Conservation (phyloP, 2,329 filamentous ascomycete species). For the Aspergillus cejpii region DNA sequence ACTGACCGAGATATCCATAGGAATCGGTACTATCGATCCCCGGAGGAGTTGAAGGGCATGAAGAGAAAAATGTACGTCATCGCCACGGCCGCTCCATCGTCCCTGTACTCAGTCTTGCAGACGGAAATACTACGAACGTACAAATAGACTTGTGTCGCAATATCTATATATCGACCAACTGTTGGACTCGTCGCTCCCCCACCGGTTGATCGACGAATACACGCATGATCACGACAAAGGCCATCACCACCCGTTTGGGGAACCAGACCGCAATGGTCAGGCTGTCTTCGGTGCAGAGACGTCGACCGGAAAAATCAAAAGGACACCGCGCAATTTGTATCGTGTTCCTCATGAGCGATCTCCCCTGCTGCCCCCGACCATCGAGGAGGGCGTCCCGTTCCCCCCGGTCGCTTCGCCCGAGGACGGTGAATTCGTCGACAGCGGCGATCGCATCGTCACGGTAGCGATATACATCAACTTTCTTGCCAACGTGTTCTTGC, state of each 20-base stretch:
- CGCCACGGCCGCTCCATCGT: not conserved
- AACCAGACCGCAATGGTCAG: constrained; percentile 32
- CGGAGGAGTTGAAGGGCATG: constrained; percentile 66
- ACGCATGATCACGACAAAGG: constrained; percentile 46
- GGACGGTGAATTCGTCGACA: constrained; percentile 51
- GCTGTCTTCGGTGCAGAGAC: constrained; percentile 29
- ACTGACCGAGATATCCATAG: constrained; percentile 19
- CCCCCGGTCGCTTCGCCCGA: constrained; percentile 44
- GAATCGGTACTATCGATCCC: constrained; percentile 77
- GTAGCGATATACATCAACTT: constrained; percentile 84
- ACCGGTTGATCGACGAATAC: constrained; percentile 87
- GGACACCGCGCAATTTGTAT: constrained; percentile 82
- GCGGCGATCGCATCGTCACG: constrained; percentile 68
- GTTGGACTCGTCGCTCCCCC: constrained; percentile 85
- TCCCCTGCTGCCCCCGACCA: constrained; percentile 19
- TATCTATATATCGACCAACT: constrained; percentile 90
- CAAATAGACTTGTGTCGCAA: constrained; percentile 80
- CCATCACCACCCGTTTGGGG: constrained; percentile 23
- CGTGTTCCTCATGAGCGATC: constrained; percentile 48
- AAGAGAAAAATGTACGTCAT: constrained; percentile 58
- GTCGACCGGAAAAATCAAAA: constrained; percentile 48
- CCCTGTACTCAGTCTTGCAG: constrained; percentile 32
- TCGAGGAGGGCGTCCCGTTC: constrained; percentile 57
- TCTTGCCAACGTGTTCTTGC: constrained; percentile 65
- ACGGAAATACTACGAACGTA: constrained; percentile 80